Base-by-base conservation (phyloP, 108 stramenopile genomes). In the Nannochloropsis oceanica region DNA sequence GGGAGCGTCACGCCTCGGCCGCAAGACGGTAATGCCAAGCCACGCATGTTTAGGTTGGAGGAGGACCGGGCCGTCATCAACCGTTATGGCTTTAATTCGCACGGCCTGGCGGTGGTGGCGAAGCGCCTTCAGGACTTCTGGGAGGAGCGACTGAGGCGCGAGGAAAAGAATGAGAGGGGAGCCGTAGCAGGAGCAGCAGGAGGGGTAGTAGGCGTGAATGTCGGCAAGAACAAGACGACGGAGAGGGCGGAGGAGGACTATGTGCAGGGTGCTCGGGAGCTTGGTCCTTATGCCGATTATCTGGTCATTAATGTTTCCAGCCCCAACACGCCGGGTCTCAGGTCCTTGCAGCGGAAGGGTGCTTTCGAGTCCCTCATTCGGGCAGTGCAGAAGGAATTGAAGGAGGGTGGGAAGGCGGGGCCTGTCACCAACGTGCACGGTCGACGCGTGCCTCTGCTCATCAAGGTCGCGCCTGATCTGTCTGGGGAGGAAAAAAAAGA, bases 381-480 rank as follows among this genome's bases (percentile, higher is more conserved):
- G 8, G 91, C 89, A 44, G 93, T 92, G 20, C 90, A 95, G 8
- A 85, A 94, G 83, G 44, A 87, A 88, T 84, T 89, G 79, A 80
- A 44, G 80, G 14, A 83, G 27, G 82, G 80, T 80, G 24, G 83
- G 82, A 3, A 79, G 81, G 59, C 80, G 44, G 79, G 44, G 7
- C 26, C 26, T 25, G 82, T 11, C 42, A 34, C 42, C 7, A 34
- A 82, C 18, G 81, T 43, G 82, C 43, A 24, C 20, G 26, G 18
- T 50, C 44, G 18, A 44, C 83, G 44, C 34, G 86, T 86, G 18
- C 96, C 96, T 18, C 83, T 98, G 5, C 92, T 97, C 83, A 95
- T 98, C 82, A 98, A 99, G 91, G 86, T 97, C 24, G 93, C 95
- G 42, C 98, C 98, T 27, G 98, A 99, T 89, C 89, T 99, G 86